Percentiles rank a stretch among this genome's conserved stretches.
Conservation (phyloP, 169 alveolate species). For the Plasmodium ovale region DNA sequence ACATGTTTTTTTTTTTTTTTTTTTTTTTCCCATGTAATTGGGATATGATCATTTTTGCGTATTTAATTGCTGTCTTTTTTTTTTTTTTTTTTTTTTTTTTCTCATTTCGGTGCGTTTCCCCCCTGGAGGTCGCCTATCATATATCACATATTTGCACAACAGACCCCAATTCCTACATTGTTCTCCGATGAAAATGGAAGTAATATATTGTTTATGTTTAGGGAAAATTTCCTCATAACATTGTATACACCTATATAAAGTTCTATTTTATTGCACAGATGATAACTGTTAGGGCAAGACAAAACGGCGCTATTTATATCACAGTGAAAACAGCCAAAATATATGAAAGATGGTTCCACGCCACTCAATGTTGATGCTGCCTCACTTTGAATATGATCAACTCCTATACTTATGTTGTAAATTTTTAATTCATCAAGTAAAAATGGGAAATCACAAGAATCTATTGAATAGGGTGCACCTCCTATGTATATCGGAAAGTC, state of each 20-base stretch:
- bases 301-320: constrained; percentile 78
- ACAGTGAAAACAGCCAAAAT: constrained; percentile 91
- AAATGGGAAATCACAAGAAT: constrained; percentile 89
- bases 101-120: not conserved
- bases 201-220: constrained; percentile 55
- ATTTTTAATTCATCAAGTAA: constrained; percentile 88
- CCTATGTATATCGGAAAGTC: constrained; percentile 90
- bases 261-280: constrained; percentile 88
- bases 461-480: constrained; percentile 85
- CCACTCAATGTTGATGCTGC: constrained; percentile 87
- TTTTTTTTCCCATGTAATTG: not conserved
- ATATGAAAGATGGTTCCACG: constrained; percentile 89
- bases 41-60: not conserved
- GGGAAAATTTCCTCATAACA: constrained; percentile 57
- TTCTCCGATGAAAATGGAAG: constrained; percentile 63
- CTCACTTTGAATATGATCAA: constrained; percentile 86
- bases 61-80: not conserved
- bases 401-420: constrained; percentile 83
- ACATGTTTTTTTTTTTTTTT: not conserved
- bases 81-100: constrained; percentile 2
- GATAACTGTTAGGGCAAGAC: constrained; percentile 91
- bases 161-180: constrained; percentile 60
- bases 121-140: no score
- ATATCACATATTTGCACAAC: constrained; percentile 59
- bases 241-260: constrained; percentile 81